A percentile compares a stretch with the other conserved stretches of the same genome.
phyloP scores from a whole-genome alignment of 2,329 filamentous ascomycete genomes.

The Colletotrichum simmondsii region DNA sequence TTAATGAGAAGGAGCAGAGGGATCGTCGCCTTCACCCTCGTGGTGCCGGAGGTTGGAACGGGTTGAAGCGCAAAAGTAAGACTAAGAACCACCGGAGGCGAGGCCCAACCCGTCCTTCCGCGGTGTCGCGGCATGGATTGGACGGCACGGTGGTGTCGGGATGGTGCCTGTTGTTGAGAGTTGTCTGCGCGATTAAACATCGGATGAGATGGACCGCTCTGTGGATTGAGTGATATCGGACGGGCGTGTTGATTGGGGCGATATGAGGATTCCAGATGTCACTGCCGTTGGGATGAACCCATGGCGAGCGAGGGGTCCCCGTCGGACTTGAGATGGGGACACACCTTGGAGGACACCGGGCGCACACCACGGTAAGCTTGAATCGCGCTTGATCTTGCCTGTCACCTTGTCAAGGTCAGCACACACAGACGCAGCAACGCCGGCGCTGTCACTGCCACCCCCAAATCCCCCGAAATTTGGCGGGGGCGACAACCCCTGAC shows the following conservation, averaged over 20 bases:
- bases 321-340: neutral
- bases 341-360: conserved; percentile 1
- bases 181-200: conserved; percentile 31
- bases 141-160: conserved; percentile 14
- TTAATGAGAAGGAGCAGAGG: conserved; percentile 19
- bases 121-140: conserved; percentile 16
- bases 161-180: conserved; percentile 10
- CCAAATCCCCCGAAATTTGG: conserved; percentile 11
- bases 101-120: conserved; percentile 25
- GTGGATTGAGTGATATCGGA: neutral
- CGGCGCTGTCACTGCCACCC: conserved; percentile 18
- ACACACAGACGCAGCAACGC: neutral
- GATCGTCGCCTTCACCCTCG: neutral
- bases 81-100: neutral
- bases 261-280: conserved; percentile 3
- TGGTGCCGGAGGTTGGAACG: neutral
- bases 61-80: neutral
- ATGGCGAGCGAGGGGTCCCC: neutral
- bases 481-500: conserved; percentile 4
- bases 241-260: conserved; percentile 19
- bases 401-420: neutral
- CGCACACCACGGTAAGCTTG: conserved; percentile 23
- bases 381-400: neutral
- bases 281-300: conserved; percentile 18
- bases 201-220: conserved; percentile 22